These are phyloP conservation scores for Exophiala phaeomuriformis DNA, from an alignment of 2,329 filamentous ascomycete species.

Conservation along the genomic window DNA sequence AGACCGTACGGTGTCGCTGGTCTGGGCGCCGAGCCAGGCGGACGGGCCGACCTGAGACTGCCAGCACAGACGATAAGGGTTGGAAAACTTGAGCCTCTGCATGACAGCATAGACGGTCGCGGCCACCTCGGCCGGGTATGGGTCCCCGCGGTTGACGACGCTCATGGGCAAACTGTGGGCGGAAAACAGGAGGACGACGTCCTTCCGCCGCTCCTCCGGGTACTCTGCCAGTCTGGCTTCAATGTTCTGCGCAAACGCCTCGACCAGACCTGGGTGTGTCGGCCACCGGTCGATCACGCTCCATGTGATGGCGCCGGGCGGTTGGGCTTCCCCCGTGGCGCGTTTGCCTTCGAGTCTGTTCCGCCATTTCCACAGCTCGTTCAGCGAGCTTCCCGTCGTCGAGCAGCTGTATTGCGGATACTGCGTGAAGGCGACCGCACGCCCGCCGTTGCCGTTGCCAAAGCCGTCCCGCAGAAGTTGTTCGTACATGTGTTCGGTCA, in stretches of 20 bases:
- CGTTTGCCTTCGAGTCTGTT: slow-evolving; percentile 73
- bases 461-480: slow-evolving; percentile 81
- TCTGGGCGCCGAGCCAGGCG: slow-evolving; percentile 93
- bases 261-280: slow-evolving; percentile 77
- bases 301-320: slow-evolving; percentile 74
- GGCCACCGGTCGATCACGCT: slow-evolving; percentile 98
- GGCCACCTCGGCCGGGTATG: slow-evolving; percentile 90
- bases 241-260: slow-evolving; percentile 89
- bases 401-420: slow-evolving; percentile 98
- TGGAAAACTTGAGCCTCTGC: slow-evolving; percentile 75
- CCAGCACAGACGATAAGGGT: slow-evolving; percentile 93
- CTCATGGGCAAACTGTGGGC: slow-evolving; percentile 96
- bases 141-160: slow-evolving; percentile 91
- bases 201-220: slow-evolving; percentile 67
- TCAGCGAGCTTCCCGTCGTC: slow-evolving; percentile 90
- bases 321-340: slow-evolving; percentile 44
- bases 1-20: slow-evolving; percentile 74
- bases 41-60: slow-evolving; percentile 95
- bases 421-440: slow-evolving; percentile 94
- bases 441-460: slow-evolving; percentile 77
- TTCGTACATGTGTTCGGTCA: slow-evolving; percentile 91
- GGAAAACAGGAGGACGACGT: slow-evolving; percentile 84
- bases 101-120: slow-evolving; percentile 97
- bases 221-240: slow-evolving; percentile 78
- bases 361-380: slow-evolving; percentile 97